Base-by-base conservation (phyloP, 140 eudicot genomes). In the Cichorium intybus region DNA sequence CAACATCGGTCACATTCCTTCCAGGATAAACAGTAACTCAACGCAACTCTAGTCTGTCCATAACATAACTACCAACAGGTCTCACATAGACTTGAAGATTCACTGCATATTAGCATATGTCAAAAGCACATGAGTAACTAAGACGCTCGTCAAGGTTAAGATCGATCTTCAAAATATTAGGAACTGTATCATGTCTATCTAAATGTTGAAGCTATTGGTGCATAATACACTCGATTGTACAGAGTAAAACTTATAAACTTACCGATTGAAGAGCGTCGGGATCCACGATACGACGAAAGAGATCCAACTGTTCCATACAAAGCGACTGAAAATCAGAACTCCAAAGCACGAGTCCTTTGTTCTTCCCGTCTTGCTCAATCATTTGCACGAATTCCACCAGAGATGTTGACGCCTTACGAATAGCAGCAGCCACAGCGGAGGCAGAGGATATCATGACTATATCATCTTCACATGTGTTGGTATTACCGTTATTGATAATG, bases 1-100 rank as follows among this genome's bases (percentile, higher is more conserved):
- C 73, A 34, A 93, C 74, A 68, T 93, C 97, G 75, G 86, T 71
- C 27, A 49, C 86, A 81, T 76, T 76, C 63, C 72, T 78, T 21
- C 81, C 79, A 24, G 99, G 97, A 70, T 85, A 86, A 24, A 69
- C 62, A 37, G 81, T 76, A 75, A 84, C 84, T 63, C 95, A 82
- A 15, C 94, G 97, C 68, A 93, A 66, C 90, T 93, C 99, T 62
- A 93, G 79, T 24, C 84, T 87, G 73, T 88, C 97, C 99, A 88
- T 88, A 41, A 88, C 90, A 88, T 93, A 93, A 72, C 99, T 93
- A 57, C 93, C 99, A 73, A 97, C 99, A 50, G 99, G 99, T 75
- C 99, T 83, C 56, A 93, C 99, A 78, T 85, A 93, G 12, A 93
- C 97, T 97, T 93, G 82, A n/a, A 59, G n/a, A 74, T 24, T 24